Evolutionary conservation across 345 rosid species (phyloP).

Genomic region (Eucalyptus sp.): DNA sequence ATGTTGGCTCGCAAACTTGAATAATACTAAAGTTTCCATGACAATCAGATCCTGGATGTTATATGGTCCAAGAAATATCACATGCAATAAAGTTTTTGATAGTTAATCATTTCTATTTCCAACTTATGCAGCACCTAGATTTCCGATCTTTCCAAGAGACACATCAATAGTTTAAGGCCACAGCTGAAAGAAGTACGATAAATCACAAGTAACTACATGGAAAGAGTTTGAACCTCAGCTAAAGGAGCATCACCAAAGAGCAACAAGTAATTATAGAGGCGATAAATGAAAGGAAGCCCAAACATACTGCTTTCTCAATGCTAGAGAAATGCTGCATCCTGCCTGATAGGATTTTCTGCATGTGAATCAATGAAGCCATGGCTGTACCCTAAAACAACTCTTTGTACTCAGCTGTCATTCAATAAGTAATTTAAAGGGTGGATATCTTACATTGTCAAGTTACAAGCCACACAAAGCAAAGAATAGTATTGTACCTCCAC

Average conservation of each 20-base stretch:
- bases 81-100: not conserved
- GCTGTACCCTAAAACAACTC: constrained; percentile 74
- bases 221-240: not conserved
- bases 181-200: not conserved
- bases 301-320: constrained; percentile 74
- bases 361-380: constrained; percentile 79
- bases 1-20: not conserved
- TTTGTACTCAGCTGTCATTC: not conserved
- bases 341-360: constrained; percentile 82
- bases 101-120: not conserved
- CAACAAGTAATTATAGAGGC: not conserved
- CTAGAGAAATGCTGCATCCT: constrained; percentile 85
- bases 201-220: not conserved
- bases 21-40: not conserved
- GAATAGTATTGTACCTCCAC: constrained; percentile 59
- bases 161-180: not conserved
- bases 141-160: not conserved
- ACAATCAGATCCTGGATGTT: not conserved
- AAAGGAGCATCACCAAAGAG: not conserved
- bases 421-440: not conserved
- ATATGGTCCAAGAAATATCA: not conserved
- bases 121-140: not conserved
- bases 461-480: not conserved
- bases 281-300: not conserved
- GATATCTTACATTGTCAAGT: not conserved